Evolutionary conservation across 1,139 yeast species (phyloP), one percentile per base, ranked within the genome.

Genomic region (Yamadazyma conglobata): DNA sequence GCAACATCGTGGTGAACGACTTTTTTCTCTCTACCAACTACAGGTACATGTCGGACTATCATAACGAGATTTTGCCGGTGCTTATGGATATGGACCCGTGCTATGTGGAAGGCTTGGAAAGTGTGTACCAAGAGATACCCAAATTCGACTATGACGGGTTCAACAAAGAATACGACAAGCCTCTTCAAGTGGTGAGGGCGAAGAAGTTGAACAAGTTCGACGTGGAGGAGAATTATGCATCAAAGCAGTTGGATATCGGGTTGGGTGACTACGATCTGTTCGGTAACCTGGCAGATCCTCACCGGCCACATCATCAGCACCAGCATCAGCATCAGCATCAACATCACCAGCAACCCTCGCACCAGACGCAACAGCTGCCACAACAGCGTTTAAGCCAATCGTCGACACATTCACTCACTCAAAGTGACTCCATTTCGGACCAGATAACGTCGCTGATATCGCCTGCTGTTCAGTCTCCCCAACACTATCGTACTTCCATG

Each of bases 11-110:
- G 4, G 58, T 61, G 6, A 60, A 58, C 39, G 70, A 64, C 35
- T 59, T 64, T 37, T 64, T 64, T 39, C 46, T 64, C 27, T 57
- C 64, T 20, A 62, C 60, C 28, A 59, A 60, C 37, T 47, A 61
- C 25, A 48, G 42, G 37, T 64, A 63, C 37, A 60, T 64, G 57
- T 60, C 68, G 1, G 54, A 55, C 9, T 64, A 64, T 38, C 70
- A 64, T 37, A 64, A 63, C 38, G 68, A 63, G 29, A 56, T 64
- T 2, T 41, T 63, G 15, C 66, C 64, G 1, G 47, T 64, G 33
- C 44, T 63, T 15, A 52, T 55, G 5, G 46, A 54, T 19, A 33
- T 56, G 19, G 69, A 62, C 32, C 39, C 50, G 3, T 50, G 46
- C 25, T 63, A 56, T 34, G 44, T 49, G 3, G 61, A 60, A 20